Base-by-base conservation (phyloP, 176 grass and related monocot genomes). In the Ampelocalamus luodianensis region DNA sequence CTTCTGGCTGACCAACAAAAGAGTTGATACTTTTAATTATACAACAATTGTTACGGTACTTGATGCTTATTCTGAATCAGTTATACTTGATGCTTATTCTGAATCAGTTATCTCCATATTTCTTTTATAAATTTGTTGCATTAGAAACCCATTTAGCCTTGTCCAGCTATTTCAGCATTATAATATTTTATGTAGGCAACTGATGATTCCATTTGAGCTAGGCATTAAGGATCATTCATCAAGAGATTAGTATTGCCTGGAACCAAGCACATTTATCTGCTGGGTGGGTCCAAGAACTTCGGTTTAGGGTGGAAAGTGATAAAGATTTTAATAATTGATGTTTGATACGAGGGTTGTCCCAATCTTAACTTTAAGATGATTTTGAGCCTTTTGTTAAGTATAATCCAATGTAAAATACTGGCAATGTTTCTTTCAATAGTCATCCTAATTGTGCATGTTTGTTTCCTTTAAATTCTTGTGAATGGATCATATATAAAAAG, bases 11-110 rank as follows among this genome's bases (percentile, higher is more conserved):
- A 79, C 77, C 44, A 65, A 50, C 44, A 79, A 79, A 80, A 66
- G 78, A 80, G 78, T 80, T 67, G 27, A 80, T 80, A 80, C 45
- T 37, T 80, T 80, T 51, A 66, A 67, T 48, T 80, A 67, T 66
- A 80, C 78, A 32, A 80, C 65, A 63, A 46, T 80, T 67, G 78
- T 80, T 67, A 80, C 10, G 62, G 78, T 80, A 66, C 3, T 45
- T 67, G 62, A 37, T 51, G 18, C 27, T 51, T 80, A 67, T 51
- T 37, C 29, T 34, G 45, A 67, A 51, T 24, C 6, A 23, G 61
- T 51, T 80, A 42, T 67, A 66, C 3, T 45, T 67, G 62, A 37
- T 51, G 18, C 27, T 51, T 80, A 67, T 51, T 37, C 29, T 34
- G 45, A 67, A 51, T 24, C 6, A 23, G 61, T 51, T 80, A 42